These are phyloP conservation scores for Pisolithus tinctorius DNA, from an alignment of 768 basidiomycete species.

Conservation along the genomic window DNA sequence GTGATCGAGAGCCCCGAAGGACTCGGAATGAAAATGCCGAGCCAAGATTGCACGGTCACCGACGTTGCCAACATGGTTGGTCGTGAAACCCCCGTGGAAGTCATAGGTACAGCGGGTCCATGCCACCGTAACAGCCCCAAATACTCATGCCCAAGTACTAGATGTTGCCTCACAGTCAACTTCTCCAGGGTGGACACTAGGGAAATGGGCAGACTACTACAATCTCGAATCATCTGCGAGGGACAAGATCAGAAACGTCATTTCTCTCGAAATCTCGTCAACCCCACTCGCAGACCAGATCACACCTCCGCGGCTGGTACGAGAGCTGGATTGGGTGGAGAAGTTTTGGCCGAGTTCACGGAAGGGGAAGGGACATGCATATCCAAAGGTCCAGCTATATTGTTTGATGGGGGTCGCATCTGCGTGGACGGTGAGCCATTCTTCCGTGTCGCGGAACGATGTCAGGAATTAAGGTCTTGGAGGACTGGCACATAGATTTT, in stretches of 20 bases:
- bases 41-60: slow-evolving; percentile 59
- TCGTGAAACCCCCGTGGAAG: slow-evolving; percentile 73
- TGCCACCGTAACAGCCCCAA: background rate
- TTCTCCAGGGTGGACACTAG: slow-evolving; percentile 81
- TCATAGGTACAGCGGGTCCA: slow-evolving; percentile 61
- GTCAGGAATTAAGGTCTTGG: slow-evolving; percentile 1
- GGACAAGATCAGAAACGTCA: slow-evolving; percentile 92
- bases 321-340: slow-evolving; percentile 96
- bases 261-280: slow-evolving; percentile 89
- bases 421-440: slow-evolving; percentile 83
- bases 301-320: slow-evolving; percentile 73
- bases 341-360: slow-evolving; percentile 84
- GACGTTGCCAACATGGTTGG: slow-evolving; percentile 81
- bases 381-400: slow-evolving; percentile 93
- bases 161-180: slow-evolving; percentile 89
- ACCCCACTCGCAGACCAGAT: slow-evolving; percentile 75
- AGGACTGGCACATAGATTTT: slow-evolving; percentile 99
- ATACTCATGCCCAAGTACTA: slow-evolving; percentile 19
- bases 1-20: slow-evolving; percentile 73
- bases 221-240: slow-evolving; percentile 56
- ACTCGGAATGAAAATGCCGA: slow-evolving; percentile 88
- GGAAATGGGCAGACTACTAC: slow-evolving; percentile 88
- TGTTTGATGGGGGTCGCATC: slow-evolving; percentile 93
- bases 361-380: slow-evolving; percentile 64
- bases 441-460: background rate